Conservation (phyloP, 1,139 yeast genomes). For the Lodderomyces theae region DNA sequence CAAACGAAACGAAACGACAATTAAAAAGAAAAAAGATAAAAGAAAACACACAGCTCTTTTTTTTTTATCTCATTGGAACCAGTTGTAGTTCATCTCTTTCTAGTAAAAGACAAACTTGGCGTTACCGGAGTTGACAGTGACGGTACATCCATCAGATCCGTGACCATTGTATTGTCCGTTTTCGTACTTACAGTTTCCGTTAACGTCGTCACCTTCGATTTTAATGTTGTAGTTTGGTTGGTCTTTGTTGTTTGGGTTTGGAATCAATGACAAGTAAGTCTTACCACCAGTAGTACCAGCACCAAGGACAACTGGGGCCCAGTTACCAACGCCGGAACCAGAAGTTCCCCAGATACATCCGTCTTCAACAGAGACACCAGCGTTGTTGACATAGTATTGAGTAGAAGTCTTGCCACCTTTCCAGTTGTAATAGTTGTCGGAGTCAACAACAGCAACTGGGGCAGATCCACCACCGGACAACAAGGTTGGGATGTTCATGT, state of each 20-base stretch:
- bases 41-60: neutral
- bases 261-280: constrained; percentile 73
- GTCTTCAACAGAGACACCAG: constrained; percentile 69
- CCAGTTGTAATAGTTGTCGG: constrained; percentile 63
- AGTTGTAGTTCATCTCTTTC: neutral
- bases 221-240: constrained; percentile 67
- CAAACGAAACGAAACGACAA: constrained; percentile 1
- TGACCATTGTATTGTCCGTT: constrained; percentile 60
- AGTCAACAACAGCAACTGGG: constrained; percentile 66
- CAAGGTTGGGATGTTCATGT: constrained; percentile 78
- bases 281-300: constrained; percentile 65
- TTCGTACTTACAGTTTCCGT: constrained; percentile 63
- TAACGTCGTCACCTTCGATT: constrained; percentile 61
- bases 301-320: constrained; percentile 81
- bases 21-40: neutral
- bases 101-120: constrained; percentile 64
- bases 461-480: constrained; percentile 56
- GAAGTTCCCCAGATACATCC: constrained; percentile 76
- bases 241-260: constrained; percentile 70
- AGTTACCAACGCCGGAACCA: constrained; percentile 71
- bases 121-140: constrained; percentile 61
- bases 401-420: constrained; percentile 65
- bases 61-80: neutral
- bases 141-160: constrained; percentile 76
- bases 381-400: constrained; percentile 79